phyloP scores from a whole-genome alignment of 768 basidiomycete species.

The Mycena metata region DNA sequence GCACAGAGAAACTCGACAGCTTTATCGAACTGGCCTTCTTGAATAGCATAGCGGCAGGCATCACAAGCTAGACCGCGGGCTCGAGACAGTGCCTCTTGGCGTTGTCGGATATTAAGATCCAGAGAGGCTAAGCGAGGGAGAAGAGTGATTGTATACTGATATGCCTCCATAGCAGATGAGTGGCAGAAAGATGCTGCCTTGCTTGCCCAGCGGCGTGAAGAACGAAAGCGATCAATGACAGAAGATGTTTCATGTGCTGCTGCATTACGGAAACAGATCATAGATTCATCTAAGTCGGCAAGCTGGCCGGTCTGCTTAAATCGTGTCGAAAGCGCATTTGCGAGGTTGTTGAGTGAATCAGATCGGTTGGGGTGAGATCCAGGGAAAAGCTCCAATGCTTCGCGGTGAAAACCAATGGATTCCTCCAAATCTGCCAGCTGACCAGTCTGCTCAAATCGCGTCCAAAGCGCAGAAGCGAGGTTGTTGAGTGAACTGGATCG shows the following conservation, averaged over 20 bases:
- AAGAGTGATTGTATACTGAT: conserved; percentile 15
- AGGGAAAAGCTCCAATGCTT: too few species aligned
- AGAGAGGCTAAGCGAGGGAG: conserved; percentile 15
- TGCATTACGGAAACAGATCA: not conserved
- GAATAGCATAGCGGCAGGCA: conserved; percentile 20
- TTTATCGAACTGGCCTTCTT: conserved; percentile 14
- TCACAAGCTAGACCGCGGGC: conserved; percentile 16
- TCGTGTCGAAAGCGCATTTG: conserved; percentile 25
- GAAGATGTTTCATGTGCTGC: conserved; percentile 16
- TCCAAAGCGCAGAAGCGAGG: too few species aligned
- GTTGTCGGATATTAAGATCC: conserved; percentile 13
- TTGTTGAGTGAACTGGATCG: too few species aligned
- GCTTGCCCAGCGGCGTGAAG: conserved; percentile 12
- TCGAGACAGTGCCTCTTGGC: conserved; percentile 16
- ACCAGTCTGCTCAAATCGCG: too few species aligned
- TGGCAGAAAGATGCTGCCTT: conserved; percentile 14
- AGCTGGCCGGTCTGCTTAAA: conserved; percentile 26
- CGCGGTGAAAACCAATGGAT: too few species aligned
- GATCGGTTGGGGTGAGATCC: conserved; percentile 26
- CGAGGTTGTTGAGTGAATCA: conserved; percentile 27
- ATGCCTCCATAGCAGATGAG: conserved; percentile 21
- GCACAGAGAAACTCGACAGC: conserved; percentile 18
- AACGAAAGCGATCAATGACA: conserved; percentile 11
- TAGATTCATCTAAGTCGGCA: conserved; percentile 9
- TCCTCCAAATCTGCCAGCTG: conserved; percentile 23